Evolutionary conservation across 257 asterid genomes (phyloP).

Genomic region (Knoxia roxburghii): DNA sequence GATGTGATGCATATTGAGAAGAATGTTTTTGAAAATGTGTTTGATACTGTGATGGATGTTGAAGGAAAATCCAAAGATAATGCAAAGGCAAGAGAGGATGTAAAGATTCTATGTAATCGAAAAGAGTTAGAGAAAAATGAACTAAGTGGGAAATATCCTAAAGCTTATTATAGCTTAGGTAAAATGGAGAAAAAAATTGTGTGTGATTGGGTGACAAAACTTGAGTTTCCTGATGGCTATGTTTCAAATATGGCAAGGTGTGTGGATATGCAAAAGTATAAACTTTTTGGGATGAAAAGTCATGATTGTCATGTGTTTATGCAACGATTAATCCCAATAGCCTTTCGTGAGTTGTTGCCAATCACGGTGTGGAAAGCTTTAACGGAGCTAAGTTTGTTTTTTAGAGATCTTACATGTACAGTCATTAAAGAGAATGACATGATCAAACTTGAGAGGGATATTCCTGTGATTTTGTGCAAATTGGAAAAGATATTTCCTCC

Average conservation of each 20-base stretch:
- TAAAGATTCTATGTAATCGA: too few species aligned
- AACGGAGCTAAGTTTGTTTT: background rate
- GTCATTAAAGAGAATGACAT: background rate
- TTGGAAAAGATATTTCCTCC: constrained; percentile 7
- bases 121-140: too few species aligned
- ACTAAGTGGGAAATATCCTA: too few species aligned
- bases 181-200: too few species aligned
- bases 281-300: background rate
- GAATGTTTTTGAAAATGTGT: too few species aligned
- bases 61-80: too few species aligned
- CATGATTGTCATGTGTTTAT: constrained; percentile 8
- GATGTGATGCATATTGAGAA: too few species aligned
- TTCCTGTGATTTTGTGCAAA: background rate
- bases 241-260: too few species aligned
- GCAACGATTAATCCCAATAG: background rate
- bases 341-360: background rate
- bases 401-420: background rate
- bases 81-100: too few species aligned
- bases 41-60: too few species aligned
- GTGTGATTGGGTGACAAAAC: background rate
- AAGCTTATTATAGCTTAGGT: too few species aligned
- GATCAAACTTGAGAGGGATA: background rate
- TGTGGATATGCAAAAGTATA: too few species aligned
- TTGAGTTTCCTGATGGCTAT: background rate
- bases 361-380: background rate